Percentiles rank a stretch among this genome's conserved stretches.
phyloP scores from a whole-genome alignment of 2,329 filamentous ascomycete species.

The Colletotrichum truncatum region DNA sequence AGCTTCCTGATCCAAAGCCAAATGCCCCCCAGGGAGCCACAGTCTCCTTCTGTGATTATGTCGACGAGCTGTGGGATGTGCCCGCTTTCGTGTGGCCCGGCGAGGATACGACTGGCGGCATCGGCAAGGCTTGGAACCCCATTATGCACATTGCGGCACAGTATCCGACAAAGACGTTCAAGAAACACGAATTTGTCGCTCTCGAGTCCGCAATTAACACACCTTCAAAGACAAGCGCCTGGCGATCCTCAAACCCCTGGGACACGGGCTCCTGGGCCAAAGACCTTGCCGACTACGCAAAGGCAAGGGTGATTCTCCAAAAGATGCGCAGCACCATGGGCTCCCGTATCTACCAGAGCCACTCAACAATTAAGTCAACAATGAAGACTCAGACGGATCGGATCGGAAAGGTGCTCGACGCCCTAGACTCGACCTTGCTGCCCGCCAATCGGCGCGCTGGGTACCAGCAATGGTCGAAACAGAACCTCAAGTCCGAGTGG shows the following conservation, averaged over 20 bases:
- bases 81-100: not conserved
- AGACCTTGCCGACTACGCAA: not conserved
- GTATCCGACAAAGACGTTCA: not conserved
- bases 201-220: constrained; percentile 3
- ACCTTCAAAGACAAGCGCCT: not conserved
- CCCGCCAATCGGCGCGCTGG: constrained; percentile 5
- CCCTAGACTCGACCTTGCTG: constrained; percentile 24
- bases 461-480: not conserved
- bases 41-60: not conserved
- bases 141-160: not conserved
- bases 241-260: not conserved
- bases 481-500: constrained; percentile 2
- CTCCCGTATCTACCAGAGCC: constrained; percentile 6
- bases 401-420: constrained; percentile 21
- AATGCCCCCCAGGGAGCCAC: not conserved
- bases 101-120: not conserved
- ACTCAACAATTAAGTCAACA: not conserved
- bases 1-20: not conserved
- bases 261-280: not conserved
- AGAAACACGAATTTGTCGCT: not conserved
- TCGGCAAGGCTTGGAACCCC: not conserved
- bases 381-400: constrained; percentile 16
- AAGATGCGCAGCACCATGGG: constrained; percentile 7
- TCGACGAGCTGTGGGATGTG: not conserved
- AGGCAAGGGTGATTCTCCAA: not conserved